These are phyloP conservation scores for Cystobasidium pallidum DNA, from an alignment of 1,284 basidiomycete species.

Conservation along the genomic window DNA sequence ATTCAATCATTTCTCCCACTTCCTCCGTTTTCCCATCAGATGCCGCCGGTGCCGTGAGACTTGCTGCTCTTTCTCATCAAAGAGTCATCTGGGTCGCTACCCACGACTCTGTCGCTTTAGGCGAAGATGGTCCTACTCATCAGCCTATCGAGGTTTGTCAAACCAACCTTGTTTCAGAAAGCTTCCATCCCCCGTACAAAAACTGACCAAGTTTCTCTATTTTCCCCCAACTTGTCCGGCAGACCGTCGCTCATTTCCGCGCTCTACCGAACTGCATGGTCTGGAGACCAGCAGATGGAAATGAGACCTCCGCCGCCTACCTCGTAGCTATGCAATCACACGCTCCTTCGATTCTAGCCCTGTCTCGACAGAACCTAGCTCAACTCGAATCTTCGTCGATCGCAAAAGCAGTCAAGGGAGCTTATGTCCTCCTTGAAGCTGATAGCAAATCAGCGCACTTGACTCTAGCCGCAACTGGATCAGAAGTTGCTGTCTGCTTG, in stretches of 20 bases:
- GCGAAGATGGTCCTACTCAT: constrained; percentile 95
- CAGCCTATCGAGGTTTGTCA: constrained; percentile 64
- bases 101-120: constrained; percentile 58
- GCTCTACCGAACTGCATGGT: constrained; percentile 73
- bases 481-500: constrained; percentile 81
- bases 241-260: constrained; percentile 83
- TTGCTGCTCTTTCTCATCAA: constrained; percentile 85
- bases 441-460: constrained; percentile 67
- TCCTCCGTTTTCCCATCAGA: constrained; percentile 2
- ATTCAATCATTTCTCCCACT: neutral
- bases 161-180: no score
- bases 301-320: constrained; percentile 91
- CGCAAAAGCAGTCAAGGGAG: constrained; percentile 80
- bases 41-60: constrained; percentile 85
- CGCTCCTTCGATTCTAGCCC: constrained; percentile 84
- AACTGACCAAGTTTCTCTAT: no score
- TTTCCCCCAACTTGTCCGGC: no score
- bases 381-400: constrained; percentile 86
- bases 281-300: constrained; percentile 66
- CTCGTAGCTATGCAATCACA: constrained; percentile 71
- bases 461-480: constrained; percentile 85
- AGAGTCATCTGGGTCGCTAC: constrained; percentile 89
- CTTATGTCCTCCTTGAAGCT: constrained; percentile 84
- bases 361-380: constrained; percentile 89
- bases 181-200: no score